A percentile compares a stretch with the other conserved stretches of the same genome.
Evolutionary conservation across 2,329 filamentous ascomycete species (phyloP).

Genomic region (Aspergillus piperis): DNA sequence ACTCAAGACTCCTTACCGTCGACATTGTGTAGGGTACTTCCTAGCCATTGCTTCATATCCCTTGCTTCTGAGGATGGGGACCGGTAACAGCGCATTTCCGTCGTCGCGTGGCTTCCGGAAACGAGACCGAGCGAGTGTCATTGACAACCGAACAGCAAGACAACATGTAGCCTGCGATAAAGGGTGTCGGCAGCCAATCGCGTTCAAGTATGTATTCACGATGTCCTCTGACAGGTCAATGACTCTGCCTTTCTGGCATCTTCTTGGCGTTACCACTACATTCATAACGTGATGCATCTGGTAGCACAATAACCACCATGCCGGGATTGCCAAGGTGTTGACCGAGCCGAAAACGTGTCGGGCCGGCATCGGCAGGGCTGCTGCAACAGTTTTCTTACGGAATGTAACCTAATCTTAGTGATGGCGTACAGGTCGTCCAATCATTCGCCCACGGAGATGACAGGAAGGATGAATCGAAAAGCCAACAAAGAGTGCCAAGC

Average conservation of each 20-base stretch:
- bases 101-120: background rate
- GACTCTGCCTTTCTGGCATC: background rate
- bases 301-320: background rate
- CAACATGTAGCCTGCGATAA: background rate
- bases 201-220: background rate
- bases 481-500: too few species aligned
- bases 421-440: background rate
- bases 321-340: background rate
- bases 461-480: too few species aligned
- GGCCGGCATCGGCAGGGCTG: background rate
- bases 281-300: background rate
- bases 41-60: background rate
- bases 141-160: background rate
- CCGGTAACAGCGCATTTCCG: background rate
- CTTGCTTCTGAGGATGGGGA: background rate
- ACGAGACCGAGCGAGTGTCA: background rate
- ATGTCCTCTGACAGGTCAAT: background rate
- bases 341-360: background rate
- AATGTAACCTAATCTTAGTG: background rate
- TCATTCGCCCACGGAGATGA: background rate
- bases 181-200: background rate
- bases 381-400: too few species aligned
- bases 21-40: background rate
- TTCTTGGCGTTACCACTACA: background rate
- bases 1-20: background rate